Conservation (phyloP, 768 basidiomycete genomes). For the Phanerochaete sordida region DNA sequence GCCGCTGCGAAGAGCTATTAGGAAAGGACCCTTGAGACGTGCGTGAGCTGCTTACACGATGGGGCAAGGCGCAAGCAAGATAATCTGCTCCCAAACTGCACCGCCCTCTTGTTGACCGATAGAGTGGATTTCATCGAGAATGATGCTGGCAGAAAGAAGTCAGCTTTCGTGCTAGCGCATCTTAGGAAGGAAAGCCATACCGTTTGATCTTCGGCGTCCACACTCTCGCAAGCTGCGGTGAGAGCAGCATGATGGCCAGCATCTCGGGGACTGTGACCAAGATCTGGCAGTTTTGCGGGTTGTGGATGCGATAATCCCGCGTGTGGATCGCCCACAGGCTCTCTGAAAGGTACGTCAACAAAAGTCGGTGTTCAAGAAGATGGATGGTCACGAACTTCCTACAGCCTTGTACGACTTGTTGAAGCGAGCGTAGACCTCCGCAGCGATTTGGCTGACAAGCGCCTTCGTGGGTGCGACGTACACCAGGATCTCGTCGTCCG, state of each 20-base stretch:
- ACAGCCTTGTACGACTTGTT: conserved; percentile 48
- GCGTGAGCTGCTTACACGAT: conserved; percentile 50
- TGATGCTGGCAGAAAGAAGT: too few species aligned
- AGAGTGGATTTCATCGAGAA: conserved; percentile 65
- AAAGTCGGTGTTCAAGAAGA: neutral
- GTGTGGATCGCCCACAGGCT: conserved; percentile 66
- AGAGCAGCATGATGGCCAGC: conserved; percentile 64
- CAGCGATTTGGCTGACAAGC: conserved; percentile 66
- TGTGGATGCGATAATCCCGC: conserved; percentile 57
- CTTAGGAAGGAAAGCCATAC: conserved; percentile 26
- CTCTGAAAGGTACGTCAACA: conserved; percentile 29
- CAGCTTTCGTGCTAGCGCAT: neutral
- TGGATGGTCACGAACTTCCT: conserved; percentile 7
- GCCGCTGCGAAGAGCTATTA: conserved; percentile 39
- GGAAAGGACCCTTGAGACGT: neutral
- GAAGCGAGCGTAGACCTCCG: conserved; percentile 72
- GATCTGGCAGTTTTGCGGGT: conserved; percentile 67
- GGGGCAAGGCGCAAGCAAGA: conserved; percentile 66
- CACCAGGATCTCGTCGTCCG: conserved; percentile 64
- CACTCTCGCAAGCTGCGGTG: conserved; percentile 53
- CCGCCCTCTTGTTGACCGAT: conserved; percentile 71
- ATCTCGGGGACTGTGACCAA: conserved; percentile 74
- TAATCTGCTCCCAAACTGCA: conserved; percentile 72
- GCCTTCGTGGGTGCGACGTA: conserved; percentile 79
- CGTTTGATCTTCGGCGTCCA: conserved; percentile 66